Percentiles rank a stretch among this genome's conserved stretches.
Conservation (phyloP, 2,329 filamentous ascomycete species). For the Domatiomyces catenatus region DNA sequence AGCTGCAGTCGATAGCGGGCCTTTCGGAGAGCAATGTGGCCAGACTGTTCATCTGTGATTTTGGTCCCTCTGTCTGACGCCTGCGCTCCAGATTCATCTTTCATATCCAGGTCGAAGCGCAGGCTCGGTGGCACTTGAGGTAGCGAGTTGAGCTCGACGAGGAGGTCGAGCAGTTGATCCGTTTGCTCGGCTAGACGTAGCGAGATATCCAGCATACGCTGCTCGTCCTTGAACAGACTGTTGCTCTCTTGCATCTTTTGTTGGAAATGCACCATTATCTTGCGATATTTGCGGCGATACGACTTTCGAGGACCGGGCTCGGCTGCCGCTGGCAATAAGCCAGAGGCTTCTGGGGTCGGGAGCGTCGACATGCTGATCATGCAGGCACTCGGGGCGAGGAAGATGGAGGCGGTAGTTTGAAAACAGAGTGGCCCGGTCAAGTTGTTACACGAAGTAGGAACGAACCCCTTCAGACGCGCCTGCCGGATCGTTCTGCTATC, state of each 20-base stretch:
- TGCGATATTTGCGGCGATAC: slow-evolving; percentile 66
- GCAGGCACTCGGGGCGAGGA: neutral
- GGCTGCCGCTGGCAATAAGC: neutral
- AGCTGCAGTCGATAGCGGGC: slow-evolving; percentile 24
- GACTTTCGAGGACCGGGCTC: slow-evolving; percentile 8
- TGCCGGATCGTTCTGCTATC: neutral
- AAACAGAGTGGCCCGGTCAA: neutral
- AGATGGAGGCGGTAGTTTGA: neutral
- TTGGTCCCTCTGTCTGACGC: neutral
- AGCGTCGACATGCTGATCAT: neutral
- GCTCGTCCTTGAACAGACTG: slow-evolving; percentile 57
- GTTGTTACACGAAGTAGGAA: neutral
- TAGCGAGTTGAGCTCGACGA: slow-evolving; percentile 78
- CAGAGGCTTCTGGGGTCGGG: slow-evolving; percentile 1
- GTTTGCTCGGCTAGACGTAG: slow-evolving; percentile 80
- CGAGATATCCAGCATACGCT: slow-evolving; percentile 63
- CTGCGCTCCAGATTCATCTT: neutral
- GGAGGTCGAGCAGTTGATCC: slow-evolving; percentile 75
- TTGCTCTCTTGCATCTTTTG: slow-evolving; percentile 60
- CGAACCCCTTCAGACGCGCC: neutral
- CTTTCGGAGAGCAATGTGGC: slow-evolving; percentile 22
- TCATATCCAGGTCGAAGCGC: slow-evolving; percentile 51
- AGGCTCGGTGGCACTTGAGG: slow-evolving; percentile 60
- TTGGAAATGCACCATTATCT: slow-evolving; percentile 68
- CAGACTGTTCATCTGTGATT: slow-evolving; percentile 9